Base-by-base conservation (phyloP, 2,329 filamentous ascomycete species). In the Fusarium sp. region DNA sequence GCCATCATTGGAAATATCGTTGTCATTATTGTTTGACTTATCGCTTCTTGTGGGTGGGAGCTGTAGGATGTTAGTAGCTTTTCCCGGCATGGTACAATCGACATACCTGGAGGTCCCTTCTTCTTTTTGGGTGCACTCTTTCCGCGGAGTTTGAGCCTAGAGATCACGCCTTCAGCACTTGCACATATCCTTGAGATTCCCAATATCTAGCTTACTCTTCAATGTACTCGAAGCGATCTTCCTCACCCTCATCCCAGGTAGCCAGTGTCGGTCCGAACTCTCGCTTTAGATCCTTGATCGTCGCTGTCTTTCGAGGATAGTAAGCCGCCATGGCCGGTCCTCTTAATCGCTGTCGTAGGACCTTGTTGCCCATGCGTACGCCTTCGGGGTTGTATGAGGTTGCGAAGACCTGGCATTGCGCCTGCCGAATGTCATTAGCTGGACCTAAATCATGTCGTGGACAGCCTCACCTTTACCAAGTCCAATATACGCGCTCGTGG, bases 121-220 rank as follows among this genome's bases (percentile, higher is more conserved):
- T 96, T 97, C 89, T 97, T 98, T 89, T 97, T 89, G 12, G 95
- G 94, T 48, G 92, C 89, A 61, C 92, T 92, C 86, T 98, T 98
- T 74, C 94, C 95, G 85, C 94, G 91, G 35, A 88, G 83, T 82
- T 94, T 95, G 77, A 92, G 84, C 77, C 92, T 94, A 77, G 69
- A 54, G 51, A 21, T 63, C 49, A 45, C 70, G 55, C 39, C 19
- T 75, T 85, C 75, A 84, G 79, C 65, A 57, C 56, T 67, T 46
- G n/a, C 23, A 46, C 27, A 18, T 37, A 52, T 41, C 37, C 23
- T 49, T 21, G 16, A 35, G 33, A 23, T 29, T 55, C 23, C 35
- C 19, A n/a, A 16, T 52, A 14, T 61, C 44, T 39, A 58, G 79
- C 87, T 77, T 86, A 88, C 90, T 89, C 88, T 82, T 88, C 86